Base-by-base conservation (phyloP, 306 rosid species). In the Sicyos baderoa region DNA sequence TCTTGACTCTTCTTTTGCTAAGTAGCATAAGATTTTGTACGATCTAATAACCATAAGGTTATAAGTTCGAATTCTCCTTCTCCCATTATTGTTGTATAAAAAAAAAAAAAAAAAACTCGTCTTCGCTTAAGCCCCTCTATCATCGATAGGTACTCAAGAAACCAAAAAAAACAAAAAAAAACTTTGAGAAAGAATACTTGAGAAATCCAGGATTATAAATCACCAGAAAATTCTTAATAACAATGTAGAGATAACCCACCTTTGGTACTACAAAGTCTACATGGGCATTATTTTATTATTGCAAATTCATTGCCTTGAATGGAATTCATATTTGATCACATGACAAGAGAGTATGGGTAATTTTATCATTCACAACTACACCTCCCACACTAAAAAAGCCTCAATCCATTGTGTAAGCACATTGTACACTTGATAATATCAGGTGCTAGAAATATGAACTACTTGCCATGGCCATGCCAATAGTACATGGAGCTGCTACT, bases 271-370 rank as follows among this genome's bases (percentile, higher is more conserved):
- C 6, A 63, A 2, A 16, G 37, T 22, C 35, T 64, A 11, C 37
- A 21, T 45, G 13, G n/a, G 71, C 40, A 25, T 65, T 65, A 0
- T 40, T 40, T 65, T 40, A 37, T 62, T 62, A 35, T 40, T 61
- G 66, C 66, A 59, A 59, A 59, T 59, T 59, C 66, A 29, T 59
- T 29, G 22, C 66, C 66, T 29, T 59, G 17, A 60, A 7, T 57
- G 49, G 25, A 64, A 64, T 64, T 64, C 18, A 40, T 23, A 62
- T 62, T 61, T 42, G 35, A 64, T 17, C 35, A 64, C 70, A 42
- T 64, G 70, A 18, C 18, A 64, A 13, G 5, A 64, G 35, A 64
- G 32, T 40, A 42, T 47, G 9, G 52, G 13, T 64, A 17, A 21
- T 42, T 42, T 42, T 35, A 42, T 42, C 11, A 64, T 42, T 42